These are phyloP conservation scores for Zoysia matrella DNA, from an alignment of 202 grass and related monocot species.

Conservation along the genomic window DNA sequence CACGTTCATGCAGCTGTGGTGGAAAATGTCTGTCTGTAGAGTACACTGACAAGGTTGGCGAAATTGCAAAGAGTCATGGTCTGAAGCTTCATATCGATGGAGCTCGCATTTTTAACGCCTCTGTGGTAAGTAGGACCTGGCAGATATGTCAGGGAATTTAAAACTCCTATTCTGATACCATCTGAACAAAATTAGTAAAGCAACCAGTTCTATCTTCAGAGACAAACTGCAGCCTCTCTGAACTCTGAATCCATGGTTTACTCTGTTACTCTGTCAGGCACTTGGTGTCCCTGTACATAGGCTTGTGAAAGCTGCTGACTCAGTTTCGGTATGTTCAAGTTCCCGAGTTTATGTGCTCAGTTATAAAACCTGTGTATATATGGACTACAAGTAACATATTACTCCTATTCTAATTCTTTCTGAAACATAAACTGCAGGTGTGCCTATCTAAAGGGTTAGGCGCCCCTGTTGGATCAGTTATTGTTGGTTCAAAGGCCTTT, in stretches of 20 bases:
- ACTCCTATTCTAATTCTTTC: background rate
- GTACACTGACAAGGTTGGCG: slow-evolving; percentile 84
- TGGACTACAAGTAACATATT: background rate
- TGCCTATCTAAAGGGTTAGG: slow-evolving; percentile 97
- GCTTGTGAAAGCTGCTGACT: slow-evolving; percentile 86
- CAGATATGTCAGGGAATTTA: background rate
- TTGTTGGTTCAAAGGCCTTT: slow-evolving; percentile 74
- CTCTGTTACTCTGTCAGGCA: slow-evolving; percentile 50
- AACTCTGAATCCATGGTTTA: background rate
- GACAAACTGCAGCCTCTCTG: background rate
- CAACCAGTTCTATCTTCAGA: background rate
- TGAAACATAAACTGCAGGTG: slow-evolving; percentile 52
- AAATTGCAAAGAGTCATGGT: slow-evolving; percentile 68
- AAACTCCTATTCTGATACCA: background rate
- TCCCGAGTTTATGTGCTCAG: background rate
- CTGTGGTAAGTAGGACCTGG: slow-evolving; percentile 67
- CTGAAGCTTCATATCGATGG: slow-evolving; percentile 96
- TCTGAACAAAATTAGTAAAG: background rate
- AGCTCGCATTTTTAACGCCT: slow-evolving; percentile 95
- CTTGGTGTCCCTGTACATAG: slow-evolving; percentile 89
- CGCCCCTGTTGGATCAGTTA: slow-evolving; percentile 87
- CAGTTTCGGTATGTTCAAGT: slow-evolving; percentile 73
- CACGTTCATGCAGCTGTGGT: slow-evolving; percentile 55
- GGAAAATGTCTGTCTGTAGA: slow-evolving; percentile 78
- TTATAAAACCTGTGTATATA: background rate